A percentile compares a stretch with the other conserved stretches of the same genome.
phyloP scores from a whole-genome alignment of 2,329 filamentous ascomycete genomes.

The Fonsecaea multimorphosa region DNA sequence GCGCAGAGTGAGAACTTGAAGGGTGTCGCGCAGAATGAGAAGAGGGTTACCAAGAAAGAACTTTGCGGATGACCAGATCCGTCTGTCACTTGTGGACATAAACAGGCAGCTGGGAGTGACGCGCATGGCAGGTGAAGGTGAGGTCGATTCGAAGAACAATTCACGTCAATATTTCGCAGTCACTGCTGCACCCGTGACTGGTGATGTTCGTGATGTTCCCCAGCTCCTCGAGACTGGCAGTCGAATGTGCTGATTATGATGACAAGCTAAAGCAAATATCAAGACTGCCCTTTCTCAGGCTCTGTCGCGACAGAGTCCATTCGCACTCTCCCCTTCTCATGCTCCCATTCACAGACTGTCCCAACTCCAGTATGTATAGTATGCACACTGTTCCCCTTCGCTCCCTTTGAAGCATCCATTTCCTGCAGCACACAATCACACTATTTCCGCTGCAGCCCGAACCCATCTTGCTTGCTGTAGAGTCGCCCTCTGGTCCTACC shows the following conservation, averaged over 20 bases:
- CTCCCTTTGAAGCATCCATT: not conserved
- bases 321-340: not conserved
- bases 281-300: not conserved
- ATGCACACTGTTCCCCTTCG: too few relatives aligned
- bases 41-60: not conserved
- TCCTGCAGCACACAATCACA: not conserved
- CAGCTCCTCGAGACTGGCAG: not conserved
- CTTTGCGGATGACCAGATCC: not conserved
- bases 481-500: not conserved
- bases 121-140: not conserved
- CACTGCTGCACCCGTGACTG: not conserved
- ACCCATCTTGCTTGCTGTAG: not conserved
- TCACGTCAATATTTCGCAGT: not conserved
- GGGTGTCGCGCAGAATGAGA: not conserved
- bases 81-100: not conserved
- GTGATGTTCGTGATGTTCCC: too few relatives aligned
- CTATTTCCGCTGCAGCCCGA: not conserved
- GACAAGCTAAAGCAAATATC: not conserved
- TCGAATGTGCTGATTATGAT: not conserved
- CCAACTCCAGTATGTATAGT: not conserved
- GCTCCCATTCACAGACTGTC: not conserved
- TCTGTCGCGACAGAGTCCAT: not conserved
- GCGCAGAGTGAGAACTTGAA: not conserved
- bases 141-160: not conserved
- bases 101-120: not conserved